Conservation (phyloP, 2,329 filamentous ascomycete genomes). For the Colletotrichum scovillei region DNA sequence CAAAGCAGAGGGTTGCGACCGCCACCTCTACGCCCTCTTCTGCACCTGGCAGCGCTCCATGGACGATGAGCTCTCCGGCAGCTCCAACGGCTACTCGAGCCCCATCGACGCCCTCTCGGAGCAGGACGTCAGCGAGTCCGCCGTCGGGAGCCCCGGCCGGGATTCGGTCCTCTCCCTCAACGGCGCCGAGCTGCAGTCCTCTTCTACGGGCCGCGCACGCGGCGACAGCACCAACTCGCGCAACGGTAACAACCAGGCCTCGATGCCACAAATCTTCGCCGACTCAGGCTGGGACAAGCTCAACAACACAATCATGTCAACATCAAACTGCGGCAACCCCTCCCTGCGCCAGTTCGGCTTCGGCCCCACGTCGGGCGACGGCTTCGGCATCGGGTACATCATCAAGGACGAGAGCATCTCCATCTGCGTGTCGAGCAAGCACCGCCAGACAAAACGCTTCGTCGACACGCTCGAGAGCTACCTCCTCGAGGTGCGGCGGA, state of each 20-base stretch:
- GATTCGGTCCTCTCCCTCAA: constrained; percentile 62
- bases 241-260: constrained; percentile 50
- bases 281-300: constrained; percentile 94
- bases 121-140: constrained; percentile 52
- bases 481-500: constrained; percentile 87
- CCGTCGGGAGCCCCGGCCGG: constrained; percentile 64
- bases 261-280: constrained; percentile 83
- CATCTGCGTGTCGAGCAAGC: constrained; percentile 93
- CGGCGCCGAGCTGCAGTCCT: constrained; percentile 39
- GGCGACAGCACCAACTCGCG: constrained; percentile 67
- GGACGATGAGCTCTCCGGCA: constrained; percentile 75
- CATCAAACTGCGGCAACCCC: constrained; percentile 98
- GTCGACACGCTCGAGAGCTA: constrained; percentile 92
- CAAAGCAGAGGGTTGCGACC: constrained; percentile 90
- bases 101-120: constrained; percentile 63
- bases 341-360: constrained; percentile 96
- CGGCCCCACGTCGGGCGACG: constrained; percentile 91
- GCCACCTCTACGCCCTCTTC: constrained; percentile 93
- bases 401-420: constrained; percentile 94
- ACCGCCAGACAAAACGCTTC: constrained; percentile 91
- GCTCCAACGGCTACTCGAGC: constrained; percentile 74
- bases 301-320: constrained; percentile 93
- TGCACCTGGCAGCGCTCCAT: constrained; percentile 93
- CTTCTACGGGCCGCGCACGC: constrained; percentile 45
- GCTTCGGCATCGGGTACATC: constrained; percentile 98